phyloP scores from a whole-genome alignment of 345 rosid species.

The Turritis glabra region DNA sequence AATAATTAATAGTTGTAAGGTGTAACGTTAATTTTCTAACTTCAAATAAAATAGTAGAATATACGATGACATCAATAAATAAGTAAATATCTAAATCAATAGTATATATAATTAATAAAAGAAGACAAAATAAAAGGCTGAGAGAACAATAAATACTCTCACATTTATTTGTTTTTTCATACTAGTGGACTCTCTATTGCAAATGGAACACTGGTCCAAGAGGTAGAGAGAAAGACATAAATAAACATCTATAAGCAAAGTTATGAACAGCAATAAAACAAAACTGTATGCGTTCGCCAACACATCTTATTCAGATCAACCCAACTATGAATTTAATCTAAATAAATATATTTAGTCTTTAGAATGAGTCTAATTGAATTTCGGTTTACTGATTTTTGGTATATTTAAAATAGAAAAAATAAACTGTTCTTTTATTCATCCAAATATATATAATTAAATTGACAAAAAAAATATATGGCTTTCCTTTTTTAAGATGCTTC shows the following conservation, averaged over 20 bases:
- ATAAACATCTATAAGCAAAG: constrained; percentile 24
- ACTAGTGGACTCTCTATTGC: constrained; percentile 2
- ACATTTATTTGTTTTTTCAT: constrained; percentile 15
- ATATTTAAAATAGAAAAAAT: background rate
- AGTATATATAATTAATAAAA: background rate
- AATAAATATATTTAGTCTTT: too few relatives aligned
- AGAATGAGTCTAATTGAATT: too few relatives aligned
- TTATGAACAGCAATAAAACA: constrained; percentile 14
- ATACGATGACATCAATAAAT: background rate
- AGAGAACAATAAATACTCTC: constrained; percentile 4
- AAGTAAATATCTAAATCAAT: background rate
- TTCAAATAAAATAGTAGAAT: background rate
- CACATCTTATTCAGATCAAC: constrained; percentile 5
- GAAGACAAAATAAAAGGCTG: constrained; percentile 4
- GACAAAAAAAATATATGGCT: too few relatives aligned
- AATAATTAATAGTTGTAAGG: background rate
- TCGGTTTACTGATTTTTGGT: background rate
- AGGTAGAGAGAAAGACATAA: constrained; percentile 18
- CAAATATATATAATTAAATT: too few relatives aligned
- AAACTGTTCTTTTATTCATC: background rate
- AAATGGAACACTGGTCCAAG: constrained; percentile 22
- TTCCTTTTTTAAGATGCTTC: too few relatives aligned
- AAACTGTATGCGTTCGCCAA: constrained; percentile 18
- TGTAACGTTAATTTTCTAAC: background rate
- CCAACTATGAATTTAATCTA: background rate